Conservation (phyloP, 2,329 filamentous ascomycete species). For the Fusarium graminum region DNA sequence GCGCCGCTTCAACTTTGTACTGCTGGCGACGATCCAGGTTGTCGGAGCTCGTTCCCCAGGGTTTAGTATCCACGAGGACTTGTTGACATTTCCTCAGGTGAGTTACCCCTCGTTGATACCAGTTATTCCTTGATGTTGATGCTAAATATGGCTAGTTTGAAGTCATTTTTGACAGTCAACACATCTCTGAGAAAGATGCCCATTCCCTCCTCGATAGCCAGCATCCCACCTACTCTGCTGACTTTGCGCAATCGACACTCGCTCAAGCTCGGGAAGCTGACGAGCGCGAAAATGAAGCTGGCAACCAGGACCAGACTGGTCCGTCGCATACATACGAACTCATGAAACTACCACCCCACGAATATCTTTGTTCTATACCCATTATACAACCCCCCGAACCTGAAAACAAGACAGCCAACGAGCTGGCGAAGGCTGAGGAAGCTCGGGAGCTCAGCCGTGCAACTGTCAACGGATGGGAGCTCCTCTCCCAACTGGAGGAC, state of each 20-base stretch:
- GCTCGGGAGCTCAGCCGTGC: slow-evolving; percentile 84
- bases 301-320: slow-evolving; percentile 18
- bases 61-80: slow-evolving; percentile 90
- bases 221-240: slow-evolving; percentile 57
- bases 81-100: slow-evolving; percentile 89
- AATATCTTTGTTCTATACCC: slow-evolving; percentile 89
- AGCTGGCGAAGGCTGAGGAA: slow-evolving; percentile 78
- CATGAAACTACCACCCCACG: slow-evolving; percentile 76
- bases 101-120: slow-evolving; percentile 42
- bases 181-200: slow-evolving; percentile 78
- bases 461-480: slow-evolving; percentile 81
- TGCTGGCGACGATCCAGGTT: slow-evolving; percentile 62
- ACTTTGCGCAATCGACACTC: slow-evolving; percentile 58
- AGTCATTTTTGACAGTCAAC: slow-evolving; percentile 79
- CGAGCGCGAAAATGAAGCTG: slow-evolving; percentile 50
- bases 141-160: slow-evolving; percentile 72
- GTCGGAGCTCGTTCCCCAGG: slow-evolving; percentile 63
- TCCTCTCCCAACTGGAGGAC: slow-evolving; percentile 82
- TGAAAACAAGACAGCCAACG: slow-evolving; percentile 75
- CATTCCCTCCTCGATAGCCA: slow-evolving; percentile 66
- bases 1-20: slow-evolving; percentile 62
- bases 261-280: slow-evolving; percentile 48
- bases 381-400: slow-evolving; percentile 69
- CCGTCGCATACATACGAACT: slow-evolving; percentile 73
- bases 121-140: background rate